Base-by-base conservation (phyloP, 768 basidiomycete species). In the Auriscalpium orientale region DNA sequence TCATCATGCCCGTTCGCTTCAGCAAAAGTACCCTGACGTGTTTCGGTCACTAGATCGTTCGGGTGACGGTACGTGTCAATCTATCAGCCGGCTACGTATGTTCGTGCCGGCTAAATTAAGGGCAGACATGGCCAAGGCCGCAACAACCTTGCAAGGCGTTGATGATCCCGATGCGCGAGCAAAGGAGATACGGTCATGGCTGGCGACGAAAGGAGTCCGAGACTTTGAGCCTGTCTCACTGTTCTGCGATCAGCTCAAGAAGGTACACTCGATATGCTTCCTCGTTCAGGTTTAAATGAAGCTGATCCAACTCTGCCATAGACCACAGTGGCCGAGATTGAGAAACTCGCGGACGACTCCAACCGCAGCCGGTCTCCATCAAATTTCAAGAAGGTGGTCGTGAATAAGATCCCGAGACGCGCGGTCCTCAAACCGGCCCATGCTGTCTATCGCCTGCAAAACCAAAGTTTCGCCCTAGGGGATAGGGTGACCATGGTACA, bases 401-500 rank as follows among this genome's bases (percentile, higher is more conserved):
- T 98, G 56, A 92, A 94, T 67, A 85, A 85, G 20, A 95, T 98
- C 40, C 95, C 95, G 4, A 83, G 92, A 11, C 87, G 92, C 65
- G 94, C 92, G 7, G 85, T 98, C 6, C 79, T 98, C 58, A 98
- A 98, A 67, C 97, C 97, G 9, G 74, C 85, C 1, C 94, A 98
- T 71, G 85, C 93, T 2, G 77, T 87, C 7, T 93, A 91, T 66
- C 86, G 94, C 21, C 76, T 98, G 8, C 92, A 94, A 66, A 88
- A 90, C 54, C 97, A 98, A 69, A 74, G 72, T 12, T 99, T 98
- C 66, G 74, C 78, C 0, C 78, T 98, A 7, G 95, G 95, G 12
- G 95, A 99, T 70, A 81, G 97, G 11, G 95, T 98, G 38, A 89
- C 87, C 16, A 97, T 95, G 90, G 93, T 98, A 1, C 88, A 91